Evolutionary conservation across 2,329 filamentous ascomycete species (phyloP).

Genomic region (Fonsecaea erecta): DNA sequence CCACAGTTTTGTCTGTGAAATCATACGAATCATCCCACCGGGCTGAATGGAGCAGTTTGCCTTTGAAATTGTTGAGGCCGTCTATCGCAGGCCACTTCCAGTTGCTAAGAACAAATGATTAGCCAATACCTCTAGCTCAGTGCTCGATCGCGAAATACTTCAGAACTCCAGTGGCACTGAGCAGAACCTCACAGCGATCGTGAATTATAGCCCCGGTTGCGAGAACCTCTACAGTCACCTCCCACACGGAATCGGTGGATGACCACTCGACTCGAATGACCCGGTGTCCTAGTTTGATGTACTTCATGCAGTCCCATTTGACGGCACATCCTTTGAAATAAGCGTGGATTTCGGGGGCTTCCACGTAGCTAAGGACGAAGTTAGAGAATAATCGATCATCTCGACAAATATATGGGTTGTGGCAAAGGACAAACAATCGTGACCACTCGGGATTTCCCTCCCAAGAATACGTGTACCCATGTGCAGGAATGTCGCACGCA

Average conservation of each 20-base stretch:
- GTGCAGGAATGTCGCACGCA: slow-evolving; percentile 39
- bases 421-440: not conserved
- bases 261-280: slow-evolving; percentile 62
- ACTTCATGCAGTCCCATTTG: slow-evolving; percentile 51
- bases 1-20: slow-evolving; percentile 36
- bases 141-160: slow-evolving; percentile 44
- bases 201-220: slow-evolving; percentile 18
- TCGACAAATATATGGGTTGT: not conserved
- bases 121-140: slow-evolving; percentile 50
- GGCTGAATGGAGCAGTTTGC: slow-evolving; percentile 42
- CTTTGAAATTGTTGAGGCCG: slow-evolving; percentile 44
- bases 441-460: slow-evolving; percentile 70
- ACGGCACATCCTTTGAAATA: slow-evolving; percentile 28
- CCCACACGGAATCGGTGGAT: slow-evolving; percentile 44
- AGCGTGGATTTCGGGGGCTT: not conserved
- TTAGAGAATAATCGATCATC: too few species aligned
- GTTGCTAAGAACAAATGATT: slow-evolving; percentile 45
- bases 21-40: slow-evolving; percentile 41
- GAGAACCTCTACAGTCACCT: slow-evolving; percentile 30
- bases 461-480: slow-evolving; percentile 72
- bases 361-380: too few species aligned
- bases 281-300: slow-evolving; percentile 62
- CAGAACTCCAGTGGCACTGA: slow-evolving; percentile 39
- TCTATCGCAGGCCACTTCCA: slow-evolving; percentile 42
- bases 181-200: slow-evolving; percentile 35